Percentiles rank a stretch among this genome's conserved stretches.
Evolutionary conservation across 495 filamentous ascomycete genomes (phyloP).

Genomic region (Xylaria castorea): DNA sequence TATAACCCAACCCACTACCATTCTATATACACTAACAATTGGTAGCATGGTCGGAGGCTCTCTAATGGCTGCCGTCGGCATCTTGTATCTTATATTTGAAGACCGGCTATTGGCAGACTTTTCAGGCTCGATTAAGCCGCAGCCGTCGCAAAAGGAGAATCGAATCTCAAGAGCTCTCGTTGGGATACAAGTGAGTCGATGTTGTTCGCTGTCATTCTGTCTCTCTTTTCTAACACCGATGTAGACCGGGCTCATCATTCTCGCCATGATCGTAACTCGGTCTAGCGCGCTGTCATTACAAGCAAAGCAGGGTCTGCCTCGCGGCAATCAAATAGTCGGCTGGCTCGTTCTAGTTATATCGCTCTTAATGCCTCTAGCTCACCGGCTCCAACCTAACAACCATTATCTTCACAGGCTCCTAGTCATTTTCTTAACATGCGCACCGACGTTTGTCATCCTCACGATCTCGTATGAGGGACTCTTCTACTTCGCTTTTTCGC

Average conservation of each 20-base stretch:
- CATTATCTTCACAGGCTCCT: slow-evolving; percentile 90
- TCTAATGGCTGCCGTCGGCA: slow-evolving; percentile 79
- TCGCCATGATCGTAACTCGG: slow-evolving; percentile 85
- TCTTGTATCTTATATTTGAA: slow-evolving; percentile 84
- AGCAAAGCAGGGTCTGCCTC: slow-evolving; percentile 83
- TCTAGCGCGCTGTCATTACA: slow-evolving; percentile 83
- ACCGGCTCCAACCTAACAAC: slow-evolving; percentile 80
- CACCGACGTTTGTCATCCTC: slow-evolving; percentile 92
- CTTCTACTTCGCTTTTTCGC: slow-evolving; percentile 91
- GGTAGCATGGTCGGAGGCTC: slow-evolving; percentile 74
- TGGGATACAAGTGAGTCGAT: slow-evolving; percentile 48
- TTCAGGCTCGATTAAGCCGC: slow-evolving; percentile 37
- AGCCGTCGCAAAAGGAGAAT: slow-evolving; percentile 33
- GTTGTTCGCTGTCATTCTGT: not conserved
- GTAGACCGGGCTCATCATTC: slow-evolving; percentile 78
- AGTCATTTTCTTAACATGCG: slow-evolving; percentile 91
- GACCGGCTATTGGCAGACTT: slow-evolving; percentile 66
- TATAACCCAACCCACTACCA: slow-evolving; percentile 1
- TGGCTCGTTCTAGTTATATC: slow-evolving; percentile 88
- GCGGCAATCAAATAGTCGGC: slow-evolving; percentile 86
- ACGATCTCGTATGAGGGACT: slow-evolving; percentile 98
- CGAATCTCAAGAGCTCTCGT: slow-evolving; percentile 49
- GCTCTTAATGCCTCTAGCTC: slow-evolving; percentile 78
- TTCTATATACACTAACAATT: slow-evolving; percentile 38
- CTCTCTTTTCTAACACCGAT: slow-evolving; percentile 33